Conservation (phyloP, 106 monocot species). For the Iris macrosiphon region DNA sequence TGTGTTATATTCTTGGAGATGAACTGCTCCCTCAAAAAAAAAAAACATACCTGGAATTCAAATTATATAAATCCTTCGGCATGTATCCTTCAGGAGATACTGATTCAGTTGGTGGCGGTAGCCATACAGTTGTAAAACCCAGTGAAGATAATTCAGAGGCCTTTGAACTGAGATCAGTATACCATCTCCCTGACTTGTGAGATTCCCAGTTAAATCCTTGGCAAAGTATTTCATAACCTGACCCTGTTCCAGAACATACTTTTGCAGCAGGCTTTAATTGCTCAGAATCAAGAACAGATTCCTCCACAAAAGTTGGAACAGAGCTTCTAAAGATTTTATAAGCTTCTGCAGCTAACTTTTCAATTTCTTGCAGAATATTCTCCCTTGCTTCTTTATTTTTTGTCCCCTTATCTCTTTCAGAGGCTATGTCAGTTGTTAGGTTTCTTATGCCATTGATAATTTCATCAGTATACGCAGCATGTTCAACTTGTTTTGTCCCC, state of each 20-base stretch:
- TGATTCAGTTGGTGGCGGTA: slow-evolving; percentile 95
- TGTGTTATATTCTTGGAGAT: not conserved
- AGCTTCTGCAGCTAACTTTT: slow-evolving; percentile 94
- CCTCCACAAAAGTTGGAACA: slow-evolving; percentile 34
- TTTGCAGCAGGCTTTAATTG: slow-evolving; percentile 19
- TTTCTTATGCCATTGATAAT: slow-evolving; percentile 78
- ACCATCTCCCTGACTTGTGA: slow-evolving; percentile 92
- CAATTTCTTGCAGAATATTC: slow-evolving; percentile 88
- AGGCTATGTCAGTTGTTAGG: slow-evolving; percentile 76
- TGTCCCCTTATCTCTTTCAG: slow-evolving; percentile 42
- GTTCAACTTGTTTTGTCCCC: slow-evolving; percentile 9
- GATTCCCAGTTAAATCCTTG: slow-evolving; percentile 99
- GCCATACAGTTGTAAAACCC: slow-evolving; percentile 82
- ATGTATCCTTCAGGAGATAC: slow-evolving; percentile 99
- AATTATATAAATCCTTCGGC: slow-evolving; percentile 98
- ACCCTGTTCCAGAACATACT: slow-evolving; percentile 73
- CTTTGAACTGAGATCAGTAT: slow-evolving; percentile 55
- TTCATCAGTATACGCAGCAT: slow-evolving; percentile 43
- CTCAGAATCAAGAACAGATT: slow-evolving; percentile 27
- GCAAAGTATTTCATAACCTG: slow-evolving; percentile 84
- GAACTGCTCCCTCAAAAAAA: not conserved
- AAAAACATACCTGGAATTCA: slow-evolving; percentile 71
- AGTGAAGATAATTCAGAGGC: slow-evolving; percentile 53
- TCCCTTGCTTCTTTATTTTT: slow-evolving; percentile 73
- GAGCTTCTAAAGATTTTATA: slow-evolving; percentile 85